phyloP scores from a whole-genome alignment of 1,284 basidiomycete genomes.

The Xanthoconium separans region DNA sequence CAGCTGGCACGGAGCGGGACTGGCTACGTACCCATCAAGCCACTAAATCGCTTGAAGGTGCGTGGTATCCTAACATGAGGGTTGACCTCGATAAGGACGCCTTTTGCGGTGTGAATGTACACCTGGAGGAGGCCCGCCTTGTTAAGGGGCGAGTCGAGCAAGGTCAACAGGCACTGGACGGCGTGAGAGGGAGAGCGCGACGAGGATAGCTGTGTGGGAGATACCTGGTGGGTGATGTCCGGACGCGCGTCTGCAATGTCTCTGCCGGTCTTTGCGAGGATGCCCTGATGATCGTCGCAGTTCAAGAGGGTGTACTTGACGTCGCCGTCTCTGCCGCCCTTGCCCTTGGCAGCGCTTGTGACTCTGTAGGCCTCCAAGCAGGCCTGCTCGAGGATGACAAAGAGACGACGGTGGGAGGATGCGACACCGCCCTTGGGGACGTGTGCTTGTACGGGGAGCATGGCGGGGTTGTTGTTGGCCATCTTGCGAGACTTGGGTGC shows the following conservation, averaged over 20 bases:
- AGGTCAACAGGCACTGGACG: slow-evolving; percentile 85
- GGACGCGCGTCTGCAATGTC: slow-evolving; percentile 98
- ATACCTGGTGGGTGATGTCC: slow-evolving; percentile 97
- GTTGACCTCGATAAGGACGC: slow-evolving; percentile 98
- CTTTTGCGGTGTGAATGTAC: slow-evolving; percentile 97
- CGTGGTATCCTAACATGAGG: slow-evolving; percentile 96
- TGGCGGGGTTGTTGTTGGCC: slow-evolving; percentile 44
- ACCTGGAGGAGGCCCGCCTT: slow-evolving; percentile 97
- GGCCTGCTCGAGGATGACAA: slow-evolving; percentile 90
- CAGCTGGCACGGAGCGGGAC: neutral
- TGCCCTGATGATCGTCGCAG: slow-evolving; percentile 99
- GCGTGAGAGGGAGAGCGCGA: neutral
- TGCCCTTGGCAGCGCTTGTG: slow-evolving; percentile 56
- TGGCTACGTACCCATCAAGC: slow-evolving; percentile 84
- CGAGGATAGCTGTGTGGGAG: neutral
- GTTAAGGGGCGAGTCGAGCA: slow-evolving; percentile 97
- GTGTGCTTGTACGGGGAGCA: slow-evolving; percentile 79
- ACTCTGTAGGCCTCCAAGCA: slow-evolving; percentile 96
- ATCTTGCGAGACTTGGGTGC: slow-evolving; percentile 47
- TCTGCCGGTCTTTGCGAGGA: slow-evolving; percentile 94
- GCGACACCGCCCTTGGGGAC: slow-evolving; percentile 64
- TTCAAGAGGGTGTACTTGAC: slow-evolving; percentile 97
- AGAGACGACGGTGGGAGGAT: slow-evolving; percentile 72
- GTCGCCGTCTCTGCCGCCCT: slow-evolving; percentile 61
- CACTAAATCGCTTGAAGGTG: slow-evolving; percentile 98